Evolutionary conservation across 2,329 filamentous ascomycete species (phyloP), one percentile per base, ranked within the genome.

Genomic region (Madurella fahalii): DNA sequence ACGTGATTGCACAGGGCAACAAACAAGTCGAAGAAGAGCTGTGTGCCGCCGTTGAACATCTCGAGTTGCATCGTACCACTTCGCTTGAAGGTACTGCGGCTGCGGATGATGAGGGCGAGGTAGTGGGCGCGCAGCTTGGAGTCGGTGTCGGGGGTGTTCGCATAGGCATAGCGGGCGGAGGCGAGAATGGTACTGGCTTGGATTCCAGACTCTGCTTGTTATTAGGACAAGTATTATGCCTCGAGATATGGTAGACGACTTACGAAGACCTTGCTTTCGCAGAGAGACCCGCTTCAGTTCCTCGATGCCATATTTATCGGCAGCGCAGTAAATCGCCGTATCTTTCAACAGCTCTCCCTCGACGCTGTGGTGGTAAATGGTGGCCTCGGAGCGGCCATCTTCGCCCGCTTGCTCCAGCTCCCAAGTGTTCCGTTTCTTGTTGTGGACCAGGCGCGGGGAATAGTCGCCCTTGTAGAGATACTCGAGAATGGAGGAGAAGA

Each of bases 401-500:
- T 62, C 59, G 12, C 53, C 57, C 68, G 55, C 69, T 47, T 83
- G 81, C 70, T 95, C 90, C n/a, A 96, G 76, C 67, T 88, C 86
- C 86, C 89, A 96, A 50, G 83, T 85, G 70, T 90, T 85, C 52
- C 83, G 82, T 60, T 86, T 84, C 76, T 91, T 90, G 74, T 93
- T 90, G 72, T 90, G 90, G 53, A 90, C 74, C 20, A 95, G 79
- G 16, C 87, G 86, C 2, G 92, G 91, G 64, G 86, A 92, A 74
- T 96, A 96, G 72, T 96, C 92, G 60, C 91, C 91, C 73, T 95
- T 95, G 80, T 95, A 95, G 53, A 96, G 83, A 64, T 87, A 96
- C 69, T 96, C 92, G 53, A 96, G 84, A 11, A 96, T 80, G 5
- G 87, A 91, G 8, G 90, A 95, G 71, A 96, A 92, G 65, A 95